phyloP scores from a whole-genome alignment of 2,329 filamentous ascomycete genomes.

The Pleurostoma richardsiae region DNA sequence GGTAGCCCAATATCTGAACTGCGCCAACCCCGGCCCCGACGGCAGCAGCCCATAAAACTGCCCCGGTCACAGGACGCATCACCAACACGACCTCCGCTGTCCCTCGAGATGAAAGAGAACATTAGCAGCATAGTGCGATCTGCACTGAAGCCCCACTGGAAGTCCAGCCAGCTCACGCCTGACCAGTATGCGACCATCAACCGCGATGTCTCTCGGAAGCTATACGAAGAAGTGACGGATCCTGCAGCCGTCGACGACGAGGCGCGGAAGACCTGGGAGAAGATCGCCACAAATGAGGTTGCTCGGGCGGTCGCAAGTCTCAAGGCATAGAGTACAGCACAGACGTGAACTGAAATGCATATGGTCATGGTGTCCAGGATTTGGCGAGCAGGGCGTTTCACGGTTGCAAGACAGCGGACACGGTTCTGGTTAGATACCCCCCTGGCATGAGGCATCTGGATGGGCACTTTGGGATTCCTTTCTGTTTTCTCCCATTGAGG shows the following conservation, averaged over 20 bases:
- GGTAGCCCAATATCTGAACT: slow-evolving; percentile 34
- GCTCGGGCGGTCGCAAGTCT: slow-evolving; percentile 63
- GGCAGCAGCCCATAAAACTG: slow-evolving; percentile 33
- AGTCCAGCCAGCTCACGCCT: slow-evolving; percentile 71
- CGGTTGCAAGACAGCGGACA: slow-evolving; percentile 6
- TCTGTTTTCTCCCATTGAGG: neutral
- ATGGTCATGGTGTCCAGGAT: slow-evolving; percentile 3
- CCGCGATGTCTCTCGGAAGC: slow-evolving; percentile 76
- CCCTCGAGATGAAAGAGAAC: slow-evolving; percentile 79
- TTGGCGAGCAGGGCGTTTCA: slow-evolving; percentile 8
- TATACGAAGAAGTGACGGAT: slow-evolving; percentile 67
- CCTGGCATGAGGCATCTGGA: slow-evolving; percentile 4
- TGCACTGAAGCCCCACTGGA: slow-evolving; percentile 78
- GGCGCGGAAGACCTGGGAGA: slow-evolving; percentile 67
- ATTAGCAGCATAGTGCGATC: slow-evolving; percentile 84
- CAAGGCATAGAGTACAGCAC: slow-evolving; percentile 40
- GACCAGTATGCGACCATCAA: slow-evolving; percentile 94
- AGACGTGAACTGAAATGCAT: slow-evolving; percentile 15
- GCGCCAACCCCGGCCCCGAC: slow-evolving; percentile 46
- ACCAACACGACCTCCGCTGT: slow-evolving; percentile 60
- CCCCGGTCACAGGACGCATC: slow-evolving; percentile 58
- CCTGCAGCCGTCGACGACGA: slow-evolving; percentile 57
- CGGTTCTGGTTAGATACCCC: slow-evolving; percentile 16
- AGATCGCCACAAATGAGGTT: slow-evolving; percentile 73
- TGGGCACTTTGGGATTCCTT: neutral